Base-by-base conservation (phyloP, 805 yeast genomes). In the Pichia gijzeniarum region DNA sequence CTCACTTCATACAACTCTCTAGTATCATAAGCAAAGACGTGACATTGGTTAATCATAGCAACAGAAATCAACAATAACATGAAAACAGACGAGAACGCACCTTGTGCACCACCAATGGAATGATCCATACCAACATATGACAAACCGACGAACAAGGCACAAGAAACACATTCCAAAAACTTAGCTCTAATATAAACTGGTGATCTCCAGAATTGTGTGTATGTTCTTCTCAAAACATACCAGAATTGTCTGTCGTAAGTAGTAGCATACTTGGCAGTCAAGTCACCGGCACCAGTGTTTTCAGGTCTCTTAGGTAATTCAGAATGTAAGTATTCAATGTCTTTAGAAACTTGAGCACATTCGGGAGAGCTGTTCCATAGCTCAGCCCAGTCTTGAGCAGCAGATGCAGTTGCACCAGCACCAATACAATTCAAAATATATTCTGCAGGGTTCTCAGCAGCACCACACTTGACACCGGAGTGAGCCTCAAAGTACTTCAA, bases 341-440 rank as follows among this genome's bases (percentile, higher is more conserved):
- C 64, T 4, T 47, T 35, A 12, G 64, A 55, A 41, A 60, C 56
- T 2, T 48, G 48, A 1, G 45, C 48, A 48, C 38, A 67, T 41
- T 67, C 63, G 3, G 44, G 47, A 20, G 65, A 57, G 14, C 61
- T 62, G 6, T 52, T 55, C 95, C 95, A 85, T 10, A 77, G 67
- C 9, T 78, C 76, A 59, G 70, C 67, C 81, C 85, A 85, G 60
- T 85, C 82, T 41, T 72, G 73, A 31, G 63, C 59, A 18, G 74
- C 76, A 44, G 67, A 57, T 3, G 89, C 83, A 28, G 87, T 82
- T 3, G 91, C 88, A 62, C 88, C 91, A 32, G 91, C 93, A 51
- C 93, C 95, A 62, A 85, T 82, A 48, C 77, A 79, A 50, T 80
- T 80, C 54, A 83, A 67, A 63, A 83, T 78, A 68, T 81, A 83